Base-by-base conservation (phyloP, 2,329 filamentous ascomycete genomes). In the Neophaeococcomyces mojaviensis region DNA sequence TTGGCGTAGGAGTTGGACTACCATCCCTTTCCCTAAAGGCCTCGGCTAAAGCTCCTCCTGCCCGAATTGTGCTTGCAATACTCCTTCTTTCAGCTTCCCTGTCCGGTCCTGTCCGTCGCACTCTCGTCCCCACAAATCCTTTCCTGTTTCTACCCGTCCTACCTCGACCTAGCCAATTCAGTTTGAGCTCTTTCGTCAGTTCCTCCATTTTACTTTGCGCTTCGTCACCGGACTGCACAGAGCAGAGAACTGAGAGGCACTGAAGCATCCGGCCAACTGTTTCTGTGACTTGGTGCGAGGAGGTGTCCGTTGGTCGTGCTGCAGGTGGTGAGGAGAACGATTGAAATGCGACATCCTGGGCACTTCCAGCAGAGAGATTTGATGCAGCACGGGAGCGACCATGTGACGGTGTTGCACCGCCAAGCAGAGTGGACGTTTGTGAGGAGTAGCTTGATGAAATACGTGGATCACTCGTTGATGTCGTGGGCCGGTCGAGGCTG, bases 221-320 rank as follows among this genome's bases (percentile, higher is more conserved):
- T 31, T 84, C 80, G 53, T 94, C 87, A 8, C 77, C 78, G 1
- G 74, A 79, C 59, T 79, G 83, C 10, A 94, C 78, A 51, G 82
- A 82, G 2, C 87, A 86, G 18, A 98, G 72, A 6, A 98, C 88
- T 62, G 84, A 90, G 65, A 97, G 84, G 64, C 92, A 98, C 69
- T 98, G 92, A 52, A 98, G 72, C 87, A 98, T 94, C 41, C 90
- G 76, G 0, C 88, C 92, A 1, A 96, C 89, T 56, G 90, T 95
- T 56, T 97, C 89, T 1, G 92, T 95, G 44, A 97, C 81, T 60
- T 92, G 81, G 61, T 87, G 78, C 59, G 68, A 46, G 39, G 80
- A 83, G 58, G 64, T 66, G 48, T 72, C 69, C 4, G 62, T 50
- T 6, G 62, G 55, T 32, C 55, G 55, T 26, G 59, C 55, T 35